Evolutionary conservation across 1,284 basidiomycete species (phyloP).

Genomic region (Moesziomyces sp.): DNA sequence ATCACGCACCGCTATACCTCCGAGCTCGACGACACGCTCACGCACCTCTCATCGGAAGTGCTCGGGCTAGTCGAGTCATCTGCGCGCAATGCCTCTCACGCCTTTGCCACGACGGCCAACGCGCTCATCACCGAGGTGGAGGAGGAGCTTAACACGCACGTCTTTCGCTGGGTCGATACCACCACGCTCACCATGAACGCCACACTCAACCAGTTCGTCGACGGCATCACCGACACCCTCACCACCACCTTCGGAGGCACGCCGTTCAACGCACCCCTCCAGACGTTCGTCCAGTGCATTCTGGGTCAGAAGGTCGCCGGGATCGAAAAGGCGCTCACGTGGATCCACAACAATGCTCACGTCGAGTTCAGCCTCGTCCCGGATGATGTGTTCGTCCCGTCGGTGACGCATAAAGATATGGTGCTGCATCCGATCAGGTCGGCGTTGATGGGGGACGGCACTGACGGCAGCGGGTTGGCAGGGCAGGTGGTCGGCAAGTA

Average conservation of each 20-base stretch:
- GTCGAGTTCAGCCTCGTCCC: conserved; percentile 81
- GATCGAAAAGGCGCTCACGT: conserved; percentile 87
- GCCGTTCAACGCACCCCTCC: conserved; percentile 47
- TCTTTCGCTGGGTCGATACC: conserved; percentile 91
- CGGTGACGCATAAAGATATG: conserved; percentile 77
- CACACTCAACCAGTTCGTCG: conserved; percentile 71
- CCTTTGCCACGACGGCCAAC: conserved; percentile 83
- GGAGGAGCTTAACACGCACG: conserved; percentile 77
- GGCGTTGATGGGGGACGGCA: conserved; percentile 34
- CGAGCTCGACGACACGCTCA: conserved; percentile 71
- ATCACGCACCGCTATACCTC: conserved; percentile 38
- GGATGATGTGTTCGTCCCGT: conserved; percentile 79
- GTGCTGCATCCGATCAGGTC: conserved; percentile 68
- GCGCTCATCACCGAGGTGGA: conserved; percentile 77
- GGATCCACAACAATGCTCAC: conserved; percentile 86
- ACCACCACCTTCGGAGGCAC: conserved; percentile 77
- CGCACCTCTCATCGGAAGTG: conserved; percentile 76
- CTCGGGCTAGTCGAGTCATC: conserved; percentile 79
- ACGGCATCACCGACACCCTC: conserved; percentile 66
- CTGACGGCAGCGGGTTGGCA: conserved; percentile 75
- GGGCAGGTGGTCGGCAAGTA: conserved; percentile 80
- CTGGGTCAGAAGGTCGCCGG: conserved; percentile 87
- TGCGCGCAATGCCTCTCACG: conserved; percentile 77
- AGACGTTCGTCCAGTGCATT: conserved; percentile 73
- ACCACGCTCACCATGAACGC: conserved; percentile 86